Percentiles rank a stretch among this genome's conserved stretches.
Conservation (phyloP, 1,139 yeast genomes). For the Nakaseomyces sp. region DNA sequence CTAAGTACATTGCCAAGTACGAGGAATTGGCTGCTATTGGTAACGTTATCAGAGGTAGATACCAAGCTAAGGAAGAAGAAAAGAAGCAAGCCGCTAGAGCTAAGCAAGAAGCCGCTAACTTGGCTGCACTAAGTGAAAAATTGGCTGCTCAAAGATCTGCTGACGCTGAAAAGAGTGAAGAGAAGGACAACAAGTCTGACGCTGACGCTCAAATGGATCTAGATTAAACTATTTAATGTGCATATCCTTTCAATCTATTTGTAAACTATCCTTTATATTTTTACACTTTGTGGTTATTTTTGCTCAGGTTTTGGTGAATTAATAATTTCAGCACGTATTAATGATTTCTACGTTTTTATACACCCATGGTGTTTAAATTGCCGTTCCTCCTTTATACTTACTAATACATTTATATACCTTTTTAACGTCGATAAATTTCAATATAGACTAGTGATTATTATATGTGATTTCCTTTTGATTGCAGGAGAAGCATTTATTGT, state of each 20-base stretch:
- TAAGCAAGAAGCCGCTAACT: slow-evolving; percentile 79
- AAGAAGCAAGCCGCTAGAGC: slow-evolving; percentile 82
- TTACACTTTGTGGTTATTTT: slow-evolving; percentile 1
- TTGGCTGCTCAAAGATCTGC: slow-evolving; percentile 69
- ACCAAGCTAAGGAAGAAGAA: slow-evolving; percentile 89
- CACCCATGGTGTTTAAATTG: background rate
- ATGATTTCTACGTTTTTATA: background rate
- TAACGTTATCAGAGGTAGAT: slow-evolving; percentile 92
- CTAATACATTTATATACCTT: slow-evolving; percentile 1
- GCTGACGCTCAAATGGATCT: slow-evolving; percentile 12
- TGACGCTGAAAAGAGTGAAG: slow-evolving; percentile 31
- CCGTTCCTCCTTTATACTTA: background rate
- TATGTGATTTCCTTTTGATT: too few species aligned
- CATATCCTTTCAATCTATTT: background rate
- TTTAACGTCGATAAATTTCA: slow-evolving; percentile 1
- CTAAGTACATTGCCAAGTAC: slow-evolving; percentile 93
- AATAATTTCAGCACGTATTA: background rate
- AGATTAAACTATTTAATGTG: slow-evolving; percentile 6
- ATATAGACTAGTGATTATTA: slow-evolving; percentile 1
- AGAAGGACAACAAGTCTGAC: slow-evolving; percentile 21
- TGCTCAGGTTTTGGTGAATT: background rate
- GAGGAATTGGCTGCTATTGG: slow-evolving; percentile 95
- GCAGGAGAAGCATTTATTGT: too few species aligned
- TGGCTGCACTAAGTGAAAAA: slow-evolving; percentile 86
- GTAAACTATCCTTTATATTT: slow-evolving; percentile 4